phyloP scores from a whole-genome alignment of 78 protist genomes.

The Dictyostelium brefeldianum region DNA sequence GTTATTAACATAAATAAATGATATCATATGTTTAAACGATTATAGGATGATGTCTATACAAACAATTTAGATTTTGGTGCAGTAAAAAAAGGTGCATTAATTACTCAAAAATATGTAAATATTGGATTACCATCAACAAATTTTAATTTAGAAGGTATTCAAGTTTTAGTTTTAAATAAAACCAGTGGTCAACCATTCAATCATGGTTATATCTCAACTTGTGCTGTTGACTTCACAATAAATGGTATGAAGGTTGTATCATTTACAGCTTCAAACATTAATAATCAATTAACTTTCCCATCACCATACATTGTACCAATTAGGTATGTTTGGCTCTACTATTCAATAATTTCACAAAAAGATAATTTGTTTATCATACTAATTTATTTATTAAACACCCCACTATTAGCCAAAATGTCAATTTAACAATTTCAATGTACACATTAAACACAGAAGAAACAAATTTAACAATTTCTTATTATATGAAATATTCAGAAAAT shows the following conservation, averaged over 20 bases:
- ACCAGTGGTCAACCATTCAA: constrained; percentile 13
- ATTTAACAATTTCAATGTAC: constrained; percentile 24
- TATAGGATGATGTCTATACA: constrained; percentile 27
- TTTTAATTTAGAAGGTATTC: constrained; percentile 48
- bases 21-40: neutral
- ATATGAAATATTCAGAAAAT: constrained; percentile 28
- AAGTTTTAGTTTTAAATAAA: constrained; percentile 24
- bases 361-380: neutral
- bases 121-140: constrained; percentile 30
- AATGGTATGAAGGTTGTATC: constrained; percentile 54
- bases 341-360: neutral
- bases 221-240: constrained; percentile 19
- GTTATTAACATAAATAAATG: neutral
- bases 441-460: neutral
- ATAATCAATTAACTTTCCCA: constrained; percentile 44
- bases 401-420: constrained; percentile 25
- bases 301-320: constrained; percentile 51
- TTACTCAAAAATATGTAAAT: neutral
- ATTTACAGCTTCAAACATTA: constrained; percentile 54
- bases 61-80: constrained; percentile 7
- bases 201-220: neutral
- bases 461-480: constrained; percentile 9
- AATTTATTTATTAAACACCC: neutral
- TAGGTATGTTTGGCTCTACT: neutral
- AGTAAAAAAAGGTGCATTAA: neutral